A percentile compares a stretch with the other conserved stretches of the same genome.
These are phyloP conservation scores for Miamiensis avidus DNA, from an alignment of 169 alveolate species.

Conservation along the genomic window DNA sequence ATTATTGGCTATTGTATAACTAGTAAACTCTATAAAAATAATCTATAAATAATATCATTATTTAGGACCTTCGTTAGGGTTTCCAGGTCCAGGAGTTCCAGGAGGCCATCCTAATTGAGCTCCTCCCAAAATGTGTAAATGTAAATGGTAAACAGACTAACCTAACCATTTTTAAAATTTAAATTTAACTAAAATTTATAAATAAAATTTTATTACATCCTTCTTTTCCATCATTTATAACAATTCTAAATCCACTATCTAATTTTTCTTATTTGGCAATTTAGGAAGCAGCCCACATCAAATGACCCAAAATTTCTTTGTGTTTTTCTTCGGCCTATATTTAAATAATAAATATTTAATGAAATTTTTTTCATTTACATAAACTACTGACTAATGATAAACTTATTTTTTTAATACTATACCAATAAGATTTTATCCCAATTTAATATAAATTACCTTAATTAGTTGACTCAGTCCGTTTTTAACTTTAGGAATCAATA, in stretches of 20 bases:
- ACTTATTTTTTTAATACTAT: too few relatives aligned
- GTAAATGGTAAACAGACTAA: slow-evolving; percentile 91
- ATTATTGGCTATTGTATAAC: too few relatives aligned
- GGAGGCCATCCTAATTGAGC: slow-evolving; percentile 80
- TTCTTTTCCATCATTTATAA: slow-evolving; percentile 90
- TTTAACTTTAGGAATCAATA: slow-evolving; percentile 90
- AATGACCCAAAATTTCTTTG: slow-evolving; percentile 87
- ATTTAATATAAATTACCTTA: slow-evolving; percentile 34
- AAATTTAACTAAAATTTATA: background rate
- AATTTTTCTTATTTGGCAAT: slow-evolving; percentile 79
- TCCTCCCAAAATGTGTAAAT: slow-evolving; percentile 83
- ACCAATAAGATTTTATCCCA: too few relatives aligned
- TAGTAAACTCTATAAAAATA: too few relatives aligned
- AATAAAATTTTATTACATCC: slow-evolving; percentile 56
- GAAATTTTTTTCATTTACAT: too few relatives aligned
- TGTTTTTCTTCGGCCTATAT: slow-evolving; percentile 85
- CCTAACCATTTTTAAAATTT: slow-evolving; percentile 44
- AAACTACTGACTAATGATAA: too few relatives aligned
- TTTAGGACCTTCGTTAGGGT: background rate
- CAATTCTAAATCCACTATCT: slow-evolving; percentile 90
- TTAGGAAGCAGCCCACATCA: slow-evolving; percentile 87
- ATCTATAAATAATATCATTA: too few relatives aligned
- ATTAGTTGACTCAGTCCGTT: slow-evolving; percentile 87
- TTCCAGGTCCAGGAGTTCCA: slow-evolving; percentile 44
- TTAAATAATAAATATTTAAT: too few relatives aligned